These are phyloP conservation scores for Bauhinia variegata DNA, from an alignment of 306 rosid genomes.

Conservation along the genomic window DNA sequence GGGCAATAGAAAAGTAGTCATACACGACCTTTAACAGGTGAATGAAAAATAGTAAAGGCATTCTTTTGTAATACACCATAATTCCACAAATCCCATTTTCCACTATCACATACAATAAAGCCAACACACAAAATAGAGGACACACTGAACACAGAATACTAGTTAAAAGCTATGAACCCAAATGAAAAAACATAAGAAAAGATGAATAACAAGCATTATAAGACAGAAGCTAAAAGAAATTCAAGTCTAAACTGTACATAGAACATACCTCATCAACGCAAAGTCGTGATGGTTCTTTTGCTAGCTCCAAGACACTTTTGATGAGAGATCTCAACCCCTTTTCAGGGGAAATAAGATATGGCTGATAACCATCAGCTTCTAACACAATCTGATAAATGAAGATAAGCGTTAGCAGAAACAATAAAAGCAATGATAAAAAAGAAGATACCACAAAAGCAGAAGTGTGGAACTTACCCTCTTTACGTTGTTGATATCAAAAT, in stretches of 20 bases:
- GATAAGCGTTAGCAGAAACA: conserved; percentile 15
- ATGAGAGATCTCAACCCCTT: conserved; percentile 96
- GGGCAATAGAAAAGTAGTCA: conserved; percentile 1
- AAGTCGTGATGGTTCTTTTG: conserved; percentile 95
- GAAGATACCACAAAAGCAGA: conserved; percentile 6
- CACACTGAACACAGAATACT: neutral
- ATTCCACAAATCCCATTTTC: conserved; percentile 1
- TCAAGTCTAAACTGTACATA: conserved; percentile 24
- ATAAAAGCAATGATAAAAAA: conserved; percentile 3
- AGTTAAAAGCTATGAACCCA: conserved; percentile 9
- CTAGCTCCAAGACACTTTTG: conserved; percentile 96
- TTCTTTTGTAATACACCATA: neutral
- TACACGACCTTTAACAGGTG: neutral
- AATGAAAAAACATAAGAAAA: conserved; percentile 1
- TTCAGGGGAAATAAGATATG: conserved; percentile 97
- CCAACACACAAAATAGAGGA: neutral
- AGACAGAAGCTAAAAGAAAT: conserved; percentile 10
- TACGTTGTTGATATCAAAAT: conserved; percentile 93
- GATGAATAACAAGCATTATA: conserved; percentile 7
- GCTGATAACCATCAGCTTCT: conserved; percentile 99
- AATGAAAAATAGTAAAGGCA: neutral
- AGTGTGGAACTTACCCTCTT: conserved; percentile 71
- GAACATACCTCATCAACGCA: conserved; percentile 93
- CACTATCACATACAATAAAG: conserved; percentile 15
- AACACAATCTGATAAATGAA: conserved; percentile 72